Evolutionary conservation across 2,329 filamentous ascomycete genomes (phyloP).

Genomic region (Arthrobotrys conoides): DNA sequence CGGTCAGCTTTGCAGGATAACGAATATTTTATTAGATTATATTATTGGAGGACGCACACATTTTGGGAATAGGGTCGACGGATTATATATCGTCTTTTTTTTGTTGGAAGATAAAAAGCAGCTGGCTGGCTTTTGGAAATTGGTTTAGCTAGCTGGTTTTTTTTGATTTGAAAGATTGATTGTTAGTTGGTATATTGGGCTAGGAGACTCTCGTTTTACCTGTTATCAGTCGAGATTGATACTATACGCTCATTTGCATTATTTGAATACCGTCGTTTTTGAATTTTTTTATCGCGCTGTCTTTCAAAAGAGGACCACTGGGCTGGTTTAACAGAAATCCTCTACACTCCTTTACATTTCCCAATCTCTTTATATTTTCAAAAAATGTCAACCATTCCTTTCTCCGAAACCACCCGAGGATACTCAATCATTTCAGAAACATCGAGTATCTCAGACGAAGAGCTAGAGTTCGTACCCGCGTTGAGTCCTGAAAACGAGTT

Average conservation of each 20-base stretch:
- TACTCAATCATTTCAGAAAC: neutral
- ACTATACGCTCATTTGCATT: neutral
- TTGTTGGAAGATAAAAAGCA: neutral
- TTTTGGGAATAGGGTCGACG: no score
- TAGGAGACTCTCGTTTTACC: no score
- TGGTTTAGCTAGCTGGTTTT: neutral
- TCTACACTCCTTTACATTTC: neutral
- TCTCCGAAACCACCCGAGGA: neutral
- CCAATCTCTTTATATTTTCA: neutral
- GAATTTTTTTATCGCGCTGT: no score
- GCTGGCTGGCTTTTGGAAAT: neutral
- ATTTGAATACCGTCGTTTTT: neutral
- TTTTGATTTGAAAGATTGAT: neutral
- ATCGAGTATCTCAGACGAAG: conserved; percentile 2
- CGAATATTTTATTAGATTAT: no score
- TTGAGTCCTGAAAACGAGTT: neutral
- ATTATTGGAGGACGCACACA: no score
- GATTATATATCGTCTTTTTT: no score
- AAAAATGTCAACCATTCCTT: neutral
- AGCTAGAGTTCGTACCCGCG: neutral
- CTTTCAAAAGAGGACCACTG: no score
- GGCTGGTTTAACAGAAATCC: neutral
- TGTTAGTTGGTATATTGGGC: no score
- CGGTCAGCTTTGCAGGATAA: neutral
- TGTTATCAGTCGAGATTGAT: no score